These are phyloP conservation scores for Irpex rosettiformis DNA, from an alignment of 1,284 basidiomycete genomes.

Conservation along the genomic window DNA sequence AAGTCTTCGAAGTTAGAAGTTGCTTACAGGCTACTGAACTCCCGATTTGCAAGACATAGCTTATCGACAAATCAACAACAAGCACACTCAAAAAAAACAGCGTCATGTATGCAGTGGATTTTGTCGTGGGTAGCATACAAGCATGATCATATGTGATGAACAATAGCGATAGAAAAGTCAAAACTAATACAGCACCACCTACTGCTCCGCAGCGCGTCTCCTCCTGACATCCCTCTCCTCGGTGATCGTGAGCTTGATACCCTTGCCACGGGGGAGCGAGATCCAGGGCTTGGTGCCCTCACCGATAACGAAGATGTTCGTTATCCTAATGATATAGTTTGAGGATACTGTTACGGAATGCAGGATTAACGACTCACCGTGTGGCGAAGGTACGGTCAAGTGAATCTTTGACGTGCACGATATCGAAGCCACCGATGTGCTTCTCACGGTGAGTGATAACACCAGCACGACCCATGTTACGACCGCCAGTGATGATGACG, in stretches of 20 bases:
- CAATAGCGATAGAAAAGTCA: slow-evolving; percentile 20
- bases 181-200: slow-evolving; percentile 27
- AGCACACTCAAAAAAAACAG: not conserved
- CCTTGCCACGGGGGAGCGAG: slow-evolving; percentile 98
- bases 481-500: slow-evolving; percentile 97
- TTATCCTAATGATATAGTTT: slow-evolving; percentile 57
- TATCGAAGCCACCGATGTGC: slow-evolving; percentile 97
- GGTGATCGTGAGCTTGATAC: slow-evolving; percentile 89
- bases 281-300: slow-evolving; percentile 95
- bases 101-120: slow-evolving; percentile 25
- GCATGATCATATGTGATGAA: slow-evolving; percentile 40
- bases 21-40: no score
- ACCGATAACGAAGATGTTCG: slow-evolving; percentile 98
- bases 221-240: slow-evolving; percentile 83
- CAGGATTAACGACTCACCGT: slow-evolving; percentile 54
- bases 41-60: not conserved
- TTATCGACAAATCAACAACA: not conserved
- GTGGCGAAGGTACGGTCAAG: slow-evolving; percentile 95
- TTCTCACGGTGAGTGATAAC: slow-evolving; percentile 95
- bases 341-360: not conserved
- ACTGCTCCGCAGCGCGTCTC: slow-evolving; percentile 60
- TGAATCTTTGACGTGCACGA: slow-evolving; percentile 95
- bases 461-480: slow-evolving; percentile 99
- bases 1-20: no score
- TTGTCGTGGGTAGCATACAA: slow-evolving; percentile 42